phyloP scores from a whole-genome alignment of 2,329 filamentous ascomycete genomes.

The Tolypocladium inflatum region DNA sequence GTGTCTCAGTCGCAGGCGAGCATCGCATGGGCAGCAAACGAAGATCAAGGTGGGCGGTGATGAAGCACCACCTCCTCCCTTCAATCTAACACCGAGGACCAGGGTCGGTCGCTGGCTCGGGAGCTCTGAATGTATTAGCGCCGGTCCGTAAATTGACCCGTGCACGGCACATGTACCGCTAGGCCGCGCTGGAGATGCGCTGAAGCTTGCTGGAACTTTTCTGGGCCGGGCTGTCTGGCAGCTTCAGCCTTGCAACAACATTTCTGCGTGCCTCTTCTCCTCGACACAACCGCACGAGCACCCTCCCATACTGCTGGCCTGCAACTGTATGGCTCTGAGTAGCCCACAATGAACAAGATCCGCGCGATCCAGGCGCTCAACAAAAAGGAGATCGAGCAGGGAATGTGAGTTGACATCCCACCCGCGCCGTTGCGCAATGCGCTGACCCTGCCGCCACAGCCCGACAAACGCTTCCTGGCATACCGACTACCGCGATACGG shows the following conservation, averaged over 20 bases:
- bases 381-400: conserved; percentile 85
- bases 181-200: neutral
- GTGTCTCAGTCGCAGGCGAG: neutral
- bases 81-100: neutral
- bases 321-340: neutral
- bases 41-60: conserved; percentile 5
- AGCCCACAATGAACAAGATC: conserved; percentile 74
- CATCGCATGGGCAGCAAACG: neutral
- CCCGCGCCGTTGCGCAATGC: neutral
- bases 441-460: conserved; percentile 33
- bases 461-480: conserved; percentile 89
- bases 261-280: neutral
- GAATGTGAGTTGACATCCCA: conserved; percentile 48
- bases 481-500: conserved; percentile 93
- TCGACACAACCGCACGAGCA: neutral
- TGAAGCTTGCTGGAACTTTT: neutral
- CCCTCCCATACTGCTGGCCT: neutral
- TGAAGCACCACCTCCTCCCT: neutral
- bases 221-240: neutral
- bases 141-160: conserved; percentile 27
- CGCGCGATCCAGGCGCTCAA: conserved; percentile 89
- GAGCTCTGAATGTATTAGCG: neutral
- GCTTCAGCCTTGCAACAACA: conserved; percentile 6
- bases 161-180: conserved; percentile 2
- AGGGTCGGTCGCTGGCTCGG: conserved; percentile 4